Conservation (phyloP, 306 rosid species). For the Adenanthera pavonina region DNA sequence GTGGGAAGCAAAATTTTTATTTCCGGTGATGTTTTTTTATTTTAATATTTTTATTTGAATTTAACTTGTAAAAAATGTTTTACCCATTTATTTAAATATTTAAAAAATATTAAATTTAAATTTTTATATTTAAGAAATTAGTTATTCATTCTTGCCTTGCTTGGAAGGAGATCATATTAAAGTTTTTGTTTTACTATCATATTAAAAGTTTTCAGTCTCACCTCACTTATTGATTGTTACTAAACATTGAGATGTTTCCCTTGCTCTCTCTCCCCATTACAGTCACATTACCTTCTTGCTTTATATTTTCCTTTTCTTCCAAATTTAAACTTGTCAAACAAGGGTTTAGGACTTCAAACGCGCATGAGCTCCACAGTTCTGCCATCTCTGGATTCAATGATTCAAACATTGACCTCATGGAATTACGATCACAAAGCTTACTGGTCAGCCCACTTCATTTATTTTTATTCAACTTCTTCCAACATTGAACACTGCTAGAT, state of each 20-base stretch:
- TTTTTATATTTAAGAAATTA: not conserved
- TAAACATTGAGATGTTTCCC: no score
- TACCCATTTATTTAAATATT: not conserved
- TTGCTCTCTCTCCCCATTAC: no score
- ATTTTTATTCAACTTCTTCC: not conserved
- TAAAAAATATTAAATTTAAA: not conserved
- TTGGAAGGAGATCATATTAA: not conserved
- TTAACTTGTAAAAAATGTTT: not conserved
- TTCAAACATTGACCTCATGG: not conserved
- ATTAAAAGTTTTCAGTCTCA: no score
- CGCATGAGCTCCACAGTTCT: not conserved
- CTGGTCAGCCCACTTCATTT: not conserved
- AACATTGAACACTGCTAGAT: not conserved
- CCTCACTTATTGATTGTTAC: no score
- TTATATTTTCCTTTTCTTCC: no score
- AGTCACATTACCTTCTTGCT: no score
- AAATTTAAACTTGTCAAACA: no score
- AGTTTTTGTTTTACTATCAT: not conserved
- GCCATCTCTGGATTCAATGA: not conserved
- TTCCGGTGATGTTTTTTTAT: no score
- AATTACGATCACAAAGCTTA: not conserved
- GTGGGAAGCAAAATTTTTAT: no score
- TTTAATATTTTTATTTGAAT: no score
- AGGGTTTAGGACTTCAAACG: no score
- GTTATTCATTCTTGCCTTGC: not conserved